Conservation (phyloP, 176 grass and related monocot species). For the Dendrocalamus sinicus region DNA sequence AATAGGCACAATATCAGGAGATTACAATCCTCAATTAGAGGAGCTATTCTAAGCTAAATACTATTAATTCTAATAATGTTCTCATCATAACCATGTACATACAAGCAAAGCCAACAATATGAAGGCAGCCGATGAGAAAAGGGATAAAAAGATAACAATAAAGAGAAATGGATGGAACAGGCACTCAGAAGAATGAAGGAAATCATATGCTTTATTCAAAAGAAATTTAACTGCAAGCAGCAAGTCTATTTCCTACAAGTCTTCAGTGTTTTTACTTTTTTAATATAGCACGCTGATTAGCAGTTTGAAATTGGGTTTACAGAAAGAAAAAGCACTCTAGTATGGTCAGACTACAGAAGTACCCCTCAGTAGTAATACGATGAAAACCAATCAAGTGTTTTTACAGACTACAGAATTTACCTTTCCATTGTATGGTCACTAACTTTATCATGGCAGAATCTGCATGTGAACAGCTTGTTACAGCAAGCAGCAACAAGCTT, state of each 20-base stretch:
- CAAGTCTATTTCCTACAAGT: background rate
- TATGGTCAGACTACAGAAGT: constrained; percentile 13
- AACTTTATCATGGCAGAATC: constrained; percentile 99
- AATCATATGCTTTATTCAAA: background rate
- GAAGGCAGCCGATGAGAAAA: background rate
- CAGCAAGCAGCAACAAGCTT: constrained; percentile 94
- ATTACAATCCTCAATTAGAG: no score
- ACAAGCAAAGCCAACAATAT: constrained; percentile 12
- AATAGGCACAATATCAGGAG: no score
- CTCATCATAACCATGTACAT: background rate
- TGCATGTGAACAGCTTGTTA: constrained; percentile 93
- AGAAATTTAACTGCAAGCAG: constrained; percentile 12
- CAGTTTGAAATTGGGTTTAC: constrained; percentile 8
- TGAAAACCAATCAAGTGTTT: constrained; percentile 2
- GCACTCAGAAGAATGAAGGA: background rate
- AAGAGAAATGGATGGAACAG: background rate
- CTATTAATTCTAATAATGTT: background rate
- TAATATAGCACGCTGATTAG: background rate
- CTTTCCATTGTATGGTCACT: constrained; percentile 98
- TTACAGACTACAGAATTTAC: constrained; percentile 52
- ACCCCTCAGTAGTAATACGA: constrained; percentile 7
- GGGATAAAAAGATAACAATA: constrained; percentile 9
- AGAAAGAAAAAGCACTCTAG: constrained; percentile 24
- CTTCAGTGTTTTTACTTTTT: constrained; percentile 6
- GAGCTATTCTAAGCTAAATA: no score